These are phyloP conservation scores for Naganishia sp. DNA, from an alignment of 1,284 basidiomycete genomes.

Conservation along the genomic window DNA sequence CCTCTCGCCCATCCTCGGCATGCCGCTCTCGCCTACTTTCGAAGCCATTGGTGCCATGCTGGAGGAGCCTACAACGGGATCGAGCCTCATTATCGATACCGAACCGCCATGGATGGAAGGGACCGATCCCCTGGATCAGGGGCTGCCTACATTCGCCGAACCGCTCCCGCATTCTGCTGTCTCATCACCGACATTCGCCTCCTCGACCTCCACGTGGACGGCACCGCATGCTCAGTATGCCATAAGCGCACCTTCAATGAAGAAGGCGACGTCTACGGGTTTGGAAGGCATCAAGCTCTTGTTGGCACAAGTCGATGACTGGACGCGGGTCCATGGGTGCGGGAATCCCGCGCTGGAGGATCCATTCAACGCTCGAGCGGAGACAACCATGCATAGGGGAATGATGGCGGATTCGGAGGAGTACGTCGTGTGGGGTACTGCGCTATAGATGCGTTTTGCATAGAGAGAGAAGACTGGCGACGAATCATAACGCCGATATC, in stretches of 20 bases:
- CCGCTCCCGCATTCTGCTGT: background rate
- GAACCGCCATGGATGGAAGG: constrained; percentile 22
- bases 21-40: constrained; percentile 16
- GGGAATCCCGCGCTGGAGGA: background rate
- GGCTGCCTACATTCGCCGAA: background rate
- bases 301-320: constrained; percentile 10
- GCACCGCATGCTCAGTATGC: background rate
- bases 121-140: background rate
- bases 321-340: constrained; percentile 4
- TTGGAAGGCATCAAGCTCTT: constrained; percentile 22
- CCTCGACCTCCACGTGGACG: background rate
- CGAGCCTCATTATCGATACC: constrained; percentile 8
- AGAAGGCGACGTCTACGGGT: constrained; percentile 5
- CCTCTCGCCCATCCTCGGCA: background rate
- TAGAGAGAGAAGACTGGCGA: too few species aligned
- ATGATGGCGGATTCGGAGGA: background rate
- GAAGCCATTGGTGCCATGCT: constrained; percentile 24
- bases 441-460: background rate
- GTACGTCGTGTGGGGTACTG: constrained; percentile 18
- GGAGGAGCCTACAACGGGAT: background rate
- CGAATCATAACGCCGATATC: too few species aligned
- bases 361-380: constrained; percentile 1
- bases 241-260: background rate
- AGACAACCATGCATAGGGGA: background rate
- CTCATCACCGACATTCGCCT: background rate